These are phyloP conservation scores for Alternaria incomplexa DNA, from an alignment of 2,329 filamentous ascomycete species.

Conservation along the genomic window DNA sequence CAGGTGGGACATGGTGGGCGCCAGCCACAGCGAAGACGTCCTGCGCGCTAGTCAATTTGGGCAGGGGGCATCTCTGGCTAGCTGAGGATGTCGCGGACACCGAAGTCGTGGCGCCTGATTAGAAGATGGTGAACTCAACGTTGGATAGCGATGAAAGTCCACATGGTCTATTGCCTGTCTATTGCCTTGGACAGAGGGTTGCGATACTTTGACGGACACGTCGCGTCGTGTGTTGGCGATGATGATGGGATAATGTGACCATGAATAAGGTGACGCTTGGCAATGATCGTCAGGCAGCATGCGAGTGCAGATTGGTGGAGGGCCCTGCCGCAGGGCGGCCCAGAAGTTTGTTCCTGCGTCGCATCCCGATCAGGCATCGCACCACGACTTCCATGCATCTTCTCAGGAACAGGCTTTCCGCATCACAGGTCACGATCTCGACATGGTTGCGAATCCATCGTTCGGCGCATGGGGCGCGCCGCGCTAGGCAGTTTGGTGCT, in stretches of 20 bases:
- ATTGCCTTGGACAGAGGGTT: not conserved
- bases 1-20: constrained; percentile 3
- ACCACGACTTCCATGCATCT: constrained; percentile 10
- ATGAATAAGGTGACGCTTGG: constrained; percentile 15
- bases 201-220: not conserved
- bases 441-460: constrained; percentile 17
- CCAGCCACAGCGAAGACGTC: constrained; percentile 9
- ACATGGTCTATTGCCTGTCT: not conserved
- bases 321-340: constrained; percentile 8
- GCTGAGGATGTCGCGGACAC: constrained; percentile 15
- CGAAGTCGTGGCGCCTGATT: not conserved
- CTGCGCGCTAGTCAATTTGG: constrained; percentile 7
- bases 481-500: constrained; percentile 14
- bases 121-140: not conserved
- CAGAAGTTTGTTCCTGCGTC: constrained; percentile 16
- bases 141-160: not conserved
- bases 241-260: constrained; percentile 1
- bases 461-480: constrained; percentile 19
- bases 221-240: not conserved
- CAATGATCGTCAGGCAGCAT: constrained; percentile 16
- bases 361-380: constrained; percentile 15
- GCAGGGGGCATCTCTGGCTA: constrained; percentile 16
- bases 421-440: constrained; percentile 8
- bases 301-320: constrained; percentile 16
- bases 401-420: constrained; percentile 15